phyloP scores from a whole-genome alignment of 2,329 filamentous ascomycete species.

The Fusarium austroafricanum region DNA sequence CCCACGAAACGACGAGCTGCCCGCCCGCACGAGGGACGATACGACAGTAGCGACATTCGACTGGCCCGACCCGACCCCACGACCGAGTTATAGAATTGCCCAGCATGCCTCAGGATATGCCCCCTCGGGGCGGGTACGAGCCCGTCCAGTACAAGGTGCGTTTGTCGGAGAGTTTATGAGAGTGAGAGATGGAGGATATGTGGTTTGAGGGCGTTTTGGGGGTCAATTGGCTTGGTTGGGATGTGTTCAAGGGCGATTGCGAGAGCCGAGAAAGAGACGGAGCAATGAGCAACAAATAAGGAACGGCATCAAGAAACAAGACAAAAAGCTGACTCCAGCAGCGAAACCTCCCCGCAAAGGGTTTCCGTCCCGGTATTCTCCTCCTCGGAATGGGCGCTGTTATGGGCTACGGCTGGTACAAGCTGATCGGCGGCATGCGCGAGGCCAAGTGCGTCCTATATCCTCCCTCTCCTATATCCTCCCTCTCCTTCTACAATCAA shows the following conservation, averaged over 20 bases:
- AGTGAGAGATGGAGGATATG: background rate
- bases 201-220: background rate
- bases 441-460: slow-evolving; percentile 83
- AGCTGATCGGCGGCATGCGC: slow-evolving; percentile 81
- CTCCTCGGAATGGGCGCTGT: slow-evolving; percentile 80
- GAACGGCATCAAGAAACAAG: background rate
- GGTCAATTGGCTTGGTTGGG: background rate
- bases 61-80: background rate
- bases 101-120: slow-evolving; percentile 97
- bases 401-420: slow-evolving; percentile 93
- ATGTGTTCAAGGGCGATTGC: background rate
- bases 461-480: background rate
- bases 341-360: slow-evolving; percentile 92
- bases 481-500: background rate
- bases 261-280: background rate
- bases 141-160: slow-evolving; percentile 96
- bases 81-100: slow-evolving; percentile 41
- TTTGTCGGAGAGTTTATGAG: slow-evolving; percentile 28
- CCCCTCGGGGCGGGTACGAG: slow-evolving; percentile 92
- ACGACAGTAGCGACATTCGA: background rate
- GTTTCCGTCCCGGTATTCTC: slow-evolving; percentile 86
- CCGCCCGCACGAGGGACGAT: slow-evolving; percentile 34
- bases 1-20: slow-evolving; percentile 17
- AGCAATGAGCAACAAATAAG: background rate
- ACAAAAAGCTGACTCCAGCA: slow-evolving; percentile 55